Percentiles rank a stretch among this genome's conserved stretches.
phyloP scores from a whole-genome alignment of 2,329 filamentous ascomycete species.

The Epichloe hybrida region DNA sequence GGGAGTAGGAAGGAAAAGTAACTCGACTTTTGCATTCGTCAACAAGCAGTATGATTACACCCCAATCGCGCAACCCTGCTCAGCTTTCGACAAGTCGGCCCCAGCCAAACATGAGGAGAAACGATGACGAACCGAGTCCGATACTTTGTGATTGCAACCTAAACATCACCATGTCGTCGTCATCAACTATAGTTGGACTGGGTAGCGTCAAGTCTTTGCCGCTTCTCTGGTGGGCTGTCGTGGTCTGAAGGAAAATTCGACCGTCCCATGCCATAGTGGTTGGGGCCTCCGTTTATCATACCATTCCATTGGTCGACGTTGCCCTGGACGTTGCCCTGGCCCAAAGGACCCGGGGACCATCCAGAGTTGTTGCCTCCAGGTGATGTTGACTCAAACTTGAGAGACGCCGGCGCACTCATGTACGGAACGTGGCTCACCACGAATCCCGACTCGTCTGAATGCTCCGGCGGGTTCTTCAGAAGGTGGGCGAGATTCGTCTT shows the following conservation, averaged over 20 bases:
- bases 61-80: neutral
- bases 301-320: slow-evolving; percentile 33
- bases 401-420: slow-evolving; percentile 19
- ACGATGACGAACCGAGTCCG: neutral
- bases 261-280: slow-evolving; percentile 23
- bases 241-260: slow-evolving; percentile 18
- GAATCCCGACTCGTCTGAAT: slow-evolving; percentile 25
- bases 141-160: neutral
- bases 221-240: slow-evolving; percentile 37
- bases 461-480: slow-evolving; percentile 49
- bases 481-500: slow-evolving; percentile 81
- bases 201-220: slow-evolving; percentile 35
- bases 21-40: neutral
- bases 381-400: slow-evolving; percentile 42
- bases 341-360: slow-evolving; percentile 38
- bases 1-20: neutral
- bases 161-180: neutral
- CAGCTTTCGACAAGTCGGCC: neutral
- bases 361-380: slow-evolving; percentile 33
- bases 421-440: slow-evolving; percentile 20
- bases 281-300: slow-evolving; percentile 26
- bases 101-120: neutral
- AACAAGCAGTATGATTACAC: neutral
- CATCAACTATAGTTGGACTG: slow-evolving; percentile 27
- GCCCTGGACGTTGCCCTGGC: slow-evolving; percentile 31